Percentiles rank a stretch among this genome's conserved stretches.
phyloP scores from a whole-genome alignment of 1,284 basidiomycete species.

The Austroboletus olivaceoglutinosus region DNA sequence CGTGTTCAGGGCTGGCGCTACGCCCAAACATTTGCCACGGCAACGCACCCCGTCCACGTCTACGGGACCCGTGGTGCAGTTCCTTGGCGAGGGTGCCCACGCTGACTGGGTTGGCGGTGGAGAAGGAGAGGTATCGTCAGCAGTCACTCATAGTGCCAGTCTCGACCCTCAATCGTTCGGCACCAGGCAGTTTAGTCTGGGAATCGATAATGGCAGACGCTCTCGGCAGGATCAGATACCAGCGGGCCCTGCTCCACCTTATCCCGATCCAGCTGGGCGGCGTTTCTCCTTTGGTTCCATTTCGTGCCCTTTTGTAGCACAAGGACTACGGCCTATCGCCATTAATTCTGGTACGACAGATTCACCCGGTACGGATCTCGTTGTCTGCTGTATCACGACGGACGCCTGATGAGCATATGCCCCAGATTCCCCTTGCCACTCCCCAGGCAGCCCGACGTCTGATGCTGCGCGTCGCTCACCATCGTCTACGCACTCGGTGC shows the following conservation, averaged over 20 bases:
- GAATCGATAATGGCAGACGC: background rate
- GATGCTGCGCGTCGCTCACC: conserved; percentile 16
- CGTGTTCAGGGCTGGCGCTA: conserved; percentile 64
- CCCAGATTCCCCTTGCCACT: conserved; percentile 13
- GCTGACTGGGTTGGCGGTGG: background rate
- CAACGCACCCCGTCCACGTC: conserved; percentile 5
- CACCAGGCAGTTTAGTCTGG: conserved; percentile 2
- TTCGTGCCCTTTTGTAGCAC: background rate
- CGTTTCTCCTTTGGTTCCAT: background rate
- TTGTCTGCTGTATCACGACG: background rate
- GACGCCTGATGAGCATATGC: background rate
- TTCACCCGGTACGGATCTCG: conserved; percentile 13
- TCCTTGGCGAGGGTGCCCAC: conserved; percentile 2
- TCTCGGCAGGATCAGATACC: background rate
- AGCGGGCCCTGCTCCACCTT: conserved; percentile 19
- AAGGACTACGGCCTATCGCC: conserved; percentile 12
- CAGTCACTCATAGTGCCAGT: conserved; percentile 9
- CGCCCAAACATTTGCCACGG: background rate
- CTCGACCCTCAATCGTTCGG: conserved; percentile 10
- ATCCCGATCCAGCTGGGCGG: conserved; percentile 1
- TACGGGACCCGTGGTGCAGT: conserved; percentile 12
- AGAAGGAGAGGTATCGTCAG: background rate
- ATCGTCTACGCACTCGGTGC: conserved; percentile 19
- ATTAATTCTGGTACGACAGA: conserved; percentile 12
- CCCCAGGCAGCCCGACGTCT: background rate